phyloP scores from a whole-genome alignment of 169 alveolate genomes.

The Cystoisospora suis region DNA sequence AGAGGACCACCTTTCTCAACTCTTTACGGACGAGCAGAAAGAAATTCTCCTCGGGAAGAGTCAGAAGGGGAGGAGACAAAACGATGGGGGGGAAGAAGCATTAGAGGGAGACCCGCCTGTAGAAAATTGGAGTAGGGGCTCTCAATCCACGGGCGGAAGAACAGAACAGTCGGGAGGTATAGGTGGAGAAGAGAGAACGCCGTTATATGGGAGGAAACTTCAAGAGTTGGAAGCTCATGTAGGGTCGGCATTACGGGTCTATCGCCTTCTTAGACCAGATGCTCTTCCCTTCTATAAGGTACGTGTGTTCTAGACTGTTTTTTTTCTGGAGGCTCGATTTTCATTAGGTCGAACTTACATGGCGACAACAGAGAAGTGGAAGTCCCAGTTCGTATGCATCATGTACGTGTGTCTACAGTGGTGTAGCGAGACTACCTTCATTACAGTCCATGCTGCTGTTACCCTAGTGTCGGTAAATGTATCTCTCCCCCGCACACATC shows the following conservation, averaged over 20 bases:
- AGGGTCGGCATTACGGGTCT: background rate
- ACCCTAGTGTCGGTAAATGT: too few relatives aligned
- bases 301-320: too few relatives aligned
- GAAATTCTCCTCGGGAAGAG: background rate
- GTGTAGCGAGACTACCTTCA: too few relatives aligned
- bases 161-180: background rate
- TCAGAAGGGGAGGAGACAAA: background rate
- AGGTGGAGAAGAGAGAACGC: background rate
- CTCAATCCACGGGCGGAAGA: too few relatives aligned
- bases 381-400: too few relatives aligned
- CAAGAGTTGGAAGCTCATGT: background rate
- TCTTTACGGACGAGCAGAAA: background rate
- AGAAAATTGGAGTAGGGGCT: too few relatives aligned
- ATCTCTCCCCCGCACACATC: too few relatives aligned
- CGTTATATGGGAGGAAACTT: background rate
- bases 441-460: too few relatives aligned
- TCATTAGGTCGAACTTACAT: too few relatives aligned
- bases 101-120: background rate
- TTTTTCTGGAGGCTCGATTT: too few relatives aligned
- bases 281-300: slow-evolving; percentile 38
- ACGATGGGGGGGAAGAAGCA: background rate
- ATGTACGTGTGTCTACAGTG: too few relatives aligned
- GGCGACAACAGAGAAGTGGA: too few relatives aligned
- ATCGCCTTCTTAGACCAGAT: slow-evolving; percentile 1
- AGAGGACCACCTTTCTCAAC: background rate